Percentiles rank a stretch among this genome's conserved stretches.
These are phyloP conservation scores for Yarrowia galli DNA, from an alignment of 1,139 yeast species.

Conservation along the genomic window DNA sequence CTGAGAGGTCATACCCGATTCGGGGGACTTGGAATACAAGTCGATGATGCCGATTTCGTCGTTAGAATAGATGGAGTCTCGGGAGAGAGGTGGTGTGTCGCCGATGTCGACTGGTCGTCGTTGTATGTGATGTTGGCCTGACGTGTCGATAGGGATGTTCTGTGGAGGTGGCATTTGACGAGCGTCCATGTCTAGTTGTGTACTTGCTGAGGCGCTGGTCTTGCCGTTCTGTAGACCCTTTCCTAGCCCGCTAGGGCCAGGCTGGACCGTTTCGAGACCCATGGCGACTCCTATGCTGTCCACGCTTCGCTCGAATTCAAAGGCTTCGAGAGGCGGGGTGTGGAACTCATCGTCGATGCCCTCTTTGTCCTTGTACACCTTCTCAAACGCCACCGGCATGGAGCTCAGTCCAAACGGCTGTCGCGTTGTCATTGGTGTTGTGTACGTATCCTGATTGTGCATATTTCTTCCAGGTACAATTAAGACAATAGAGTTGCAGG, in stretches of 20 bases:
- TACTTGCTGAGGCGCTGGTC: neutral
- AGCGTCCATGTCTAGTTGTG: neutral
- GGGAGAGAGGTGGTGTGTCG: conserved; percentile 16
- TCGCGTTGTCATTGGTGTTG: conserved; percentile 38
- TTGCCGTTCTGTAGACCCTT: conserved; percentile 13
- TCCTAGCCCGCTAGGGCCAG: conserved; percentile 18
- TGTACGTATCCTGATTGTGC: conserved; percentile 33
- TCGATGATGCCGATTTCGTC: conserved; percentile 36
- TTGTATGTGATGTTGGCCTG: neutral
- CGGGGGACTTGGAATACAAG: conserved; percentile 30
- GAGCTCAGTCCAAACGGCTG: conserved; percentile 39
- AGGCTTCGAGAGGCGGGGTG: conserved; percentile 28
- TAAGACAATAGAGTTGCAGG: conserved; percentile 36
- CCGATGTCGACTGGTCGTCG: conserved; percentile 7
- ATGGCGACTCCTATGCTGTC: conserved; percentile 36
- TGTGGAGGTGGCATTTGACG: conserved; percentile 13
- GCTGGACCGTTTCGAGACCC: conserved; percentile 24
- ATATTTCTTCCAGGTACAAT: conserved; percentile 33
- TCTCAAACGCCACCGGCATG: conserved; percentile 39
- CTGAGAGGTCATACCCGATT: conserved; percentile 29
- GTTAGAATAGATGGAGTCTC: conserved; percentile 30
- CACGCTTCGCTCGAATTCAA: conserved; percentile 35
- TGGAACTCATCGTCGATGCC: conserved; percentile 34
- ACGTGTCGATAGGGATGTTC: conserved; percentile 14
- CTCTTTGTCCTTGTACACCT: conserved; percentile 37